A percentile compares a stretch with the other conserved stretches of the same genome.
Evolutionary conservation across 768 basidiomycete genomes (phyloP).

Genomic region (Hypsizygus marmoreus): DNA sequence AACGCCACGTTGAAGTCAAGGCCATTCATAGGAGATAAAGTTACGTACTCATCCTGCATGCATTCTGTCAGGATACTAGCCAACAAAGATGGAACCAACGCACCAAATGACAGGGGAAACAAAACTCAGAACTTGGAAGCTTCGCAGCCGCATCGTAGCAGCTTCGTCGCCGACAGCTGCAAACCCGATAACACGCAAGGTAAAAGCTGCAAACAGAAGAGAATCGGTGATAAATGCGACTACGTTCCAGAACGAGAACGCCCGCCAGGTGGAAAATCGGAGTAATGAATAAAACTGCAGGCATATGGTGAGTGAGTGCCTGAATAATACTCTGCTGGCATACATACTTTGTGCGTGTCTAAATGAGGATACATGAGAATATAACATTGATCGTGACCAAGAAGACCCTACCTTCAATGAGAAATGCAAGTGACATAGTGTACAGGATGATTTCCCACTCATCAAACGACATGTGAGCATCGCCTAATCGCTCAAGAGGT

Average conservation of each 20-base stretch:
- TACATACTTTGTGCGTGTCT: constrained; percentile 59
- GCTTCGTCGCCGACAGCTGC: constrained; percentile 35
- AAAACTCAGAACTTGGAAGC: constrained; percentile 89
- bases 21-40: neutral
- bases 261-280: constrained; percentile 76
- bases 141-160: constrained; percentile 50
- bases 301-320: neutral
- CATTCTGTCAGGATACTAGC: neutral
- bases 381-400: neutral
- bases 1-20: constrained; percentile 1
- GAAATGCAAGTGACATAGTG: constrained; percentile 73
- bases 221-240: constrained; percentile 73
- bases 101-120: constrained; percentile 89
- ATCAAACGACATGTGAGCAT: constrained; percentile 58
- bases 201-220: constrained; percentile 73
- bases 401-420: constrained; percentile 66
- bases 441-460: constrained; percentile 83
- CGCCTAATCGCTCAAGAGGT: constrained; percentile 71
- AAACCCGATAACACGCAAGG: constrained; percentile 66
- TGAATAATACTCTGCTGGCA: neutral
- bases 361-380: neutral
- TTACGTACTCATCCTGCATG: constrained; percentile 76
- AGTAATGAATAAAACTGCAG: constrained; percentile 69
- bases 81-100: constrained; percentile 21
- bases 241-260: constrained; percentile 78